Evolutionary conservation across 2,329 filamentous ascomycete species (phyloP).

Genomic region (Fusarium liriodendri): DNA sequence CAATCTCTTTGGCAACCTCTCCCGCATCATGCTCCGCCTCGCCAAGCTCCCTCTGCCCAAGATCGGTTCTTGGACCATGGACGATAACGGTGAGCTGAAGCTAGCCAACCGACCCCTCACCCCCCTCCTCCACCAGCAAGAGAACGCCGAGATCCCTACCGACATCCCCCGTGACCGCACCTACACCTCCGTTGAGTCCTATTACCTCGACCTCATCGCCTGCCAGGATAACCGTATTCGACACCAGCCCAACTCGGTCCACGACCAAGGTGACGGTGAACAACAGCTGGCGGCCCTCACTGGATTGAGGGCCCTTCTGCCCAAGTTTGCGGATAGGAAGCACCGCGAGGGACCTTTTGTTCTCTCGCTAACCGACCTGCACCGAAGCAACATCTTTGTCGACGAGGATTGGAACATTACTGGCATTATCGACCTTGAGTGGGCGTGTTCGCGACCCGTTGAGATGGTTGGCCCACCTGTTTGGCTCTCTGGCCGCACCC

Average conservation of each 20-base stretch:
- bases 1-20: conserved; percentile 45
- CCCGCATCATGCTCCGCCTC: conserved; percentile 34
- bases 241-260: conserved; percentile 51
- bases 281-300: conserved; percentile 46
- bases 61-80: conserved; percentile 44
- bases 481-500: conserved; percentile 40
- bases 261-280: conserved; percentile 42
- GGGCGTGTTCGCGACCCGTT: conserved; percentile 43
- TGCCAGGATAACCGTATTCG: conserved; percentile 47
- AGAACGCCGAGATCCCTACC: conserved; percentile 47
- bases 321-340: conserved; percentile 33
- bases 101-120: conserved; percentile 52
- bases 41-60: conserved; percentile 42
- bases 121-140: conserved; percentile 46
- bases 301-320: conserved; percentile 44
- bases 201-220: conserved; percentile 46
- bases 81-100: conserved; percentile 43
- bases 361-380: conserved; percentile 51
- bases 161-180: conserved; percentile 48
- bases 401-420: conserved; percentile 49
- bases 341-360: conserved; percentile 48
- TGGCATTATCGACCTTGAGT: conserved; percentile 50
- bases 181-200: conserved; percentile 47
- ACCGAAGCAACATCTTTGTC: conserved; percentile 53
- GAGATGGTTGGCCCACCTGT: conserved; percentile 46